Evolutionary conservation across 257 asterid genomes (phyloP), one percentile per base, ranked within the genome.

Genomic region (Fraxinus quadrangulata): DNA sequence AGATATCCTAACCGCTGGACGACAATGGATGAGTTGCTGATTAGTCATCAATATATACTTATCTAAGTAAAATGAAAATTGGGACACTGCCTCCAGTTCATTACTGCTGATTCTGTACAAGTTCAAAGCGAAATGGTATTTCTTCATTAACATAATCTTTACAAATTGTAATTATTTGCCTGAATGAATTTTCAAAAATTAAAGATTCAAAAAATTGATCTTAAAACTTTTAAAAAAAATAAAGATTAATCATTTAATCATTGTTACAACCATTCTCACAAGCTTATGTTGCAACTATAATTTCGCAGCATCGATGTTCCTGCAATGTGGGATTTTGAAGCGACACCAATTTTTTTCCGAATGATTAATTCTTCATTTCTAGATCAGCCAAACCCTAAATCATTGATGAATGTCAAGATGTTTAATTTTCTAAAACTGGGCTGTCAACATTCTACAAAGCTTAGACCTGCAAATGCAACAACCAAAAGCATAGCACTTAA

Each of bases 1-100:
- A 92, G 93, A 89, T 92, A 92, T 94, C 98, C 97, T 90, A 87
- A 91, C 97, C 96, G 92, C 96, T 92, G 97, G 97, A 94, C 94
- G 92, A 90, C 91, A 90, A 82, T 13, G 69, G 69, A 63, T 63
- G 9, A 51, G 3, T 6, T 17, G 0, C 16, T 0, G 0, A 17
- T 5, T 2, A 33, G 0, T 51, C 0, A 0, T 42, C 13, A 39
- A 39, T 1, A 9, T 0, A 39, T 0, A 39, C 0, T 8, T 39
- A 39, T 8, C 13, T 8, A 39, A 37, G 2, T 8, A 1, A 34
- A 40, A 40, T 40, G 14, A 10, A 26, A 26, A 26, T 26, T 0
- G 28, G 47, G 0, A 9, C 47, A 40, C 19, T 12, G 19, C 19
- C 54, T 12, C 13, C 17, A 12, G n/a, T 47, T 47, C 19, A 47